Evolutionary conservation across 495 filamentous ascomycete genomes (phyloP).

Genomic region (Aspergillus steynii): DNA sequence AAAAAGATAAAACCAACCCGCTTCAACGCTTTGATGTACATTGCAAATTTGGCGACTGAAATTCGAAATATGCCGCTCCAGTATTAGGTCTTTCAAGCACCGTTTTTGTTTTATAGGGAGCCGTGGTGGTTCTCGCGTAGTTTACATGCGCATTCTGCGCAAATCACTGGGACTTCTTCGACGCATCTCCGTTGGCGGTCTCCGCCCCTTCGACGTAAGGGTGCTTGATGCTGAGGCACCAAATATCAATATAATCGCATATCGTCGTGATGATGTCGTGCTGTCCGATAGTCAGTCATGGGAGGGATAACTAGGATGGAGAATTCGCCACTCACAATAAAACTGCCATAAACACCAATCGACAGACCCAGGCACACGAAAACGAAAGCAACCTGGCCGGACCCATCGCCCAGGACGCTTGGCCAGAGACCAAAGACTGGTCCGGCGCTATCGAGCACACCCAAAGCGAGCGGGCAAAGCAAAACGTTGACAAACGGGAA

Average conservation of each 20-base stretch:
- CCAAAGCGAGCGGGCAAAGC: conserved; percentile 66
- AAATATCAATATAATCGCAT: conserved; percentile 97
- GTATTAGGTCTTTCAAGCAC: neutral
- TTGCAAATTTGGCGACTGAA: neutral
- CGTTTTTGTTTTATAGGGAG: no score
- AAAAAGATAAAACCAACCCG: conserved; percentile 3
- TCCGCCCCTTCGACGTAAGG: conserved; percentile 38
- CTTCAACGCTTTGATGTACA: conserved; percentile 10
- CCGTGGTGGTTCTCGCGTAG: conserved; percentile 10
- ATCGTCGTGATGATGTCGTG: conserved; percentile 93
- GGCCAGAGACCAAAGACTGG: conserved; percentile 76
- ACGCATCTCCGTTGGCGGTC: conserved; percentile 23
- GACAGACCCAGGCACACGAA: conserved; percentile 79
- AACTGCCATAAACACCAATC: conserved; percentile 89
- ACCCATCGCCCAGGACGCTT: conserved; percentile 67
- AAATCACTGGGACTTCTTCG: conserved; percentile 35
- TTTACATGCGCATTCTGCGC: conserved; percentile 14
- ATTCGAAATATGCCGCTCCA: neutral
- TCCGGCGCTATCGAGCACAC: conserved; percentile 75
- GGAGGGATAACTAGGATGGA: neutral
- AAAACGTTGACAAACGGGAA: conserved; percentile 88
- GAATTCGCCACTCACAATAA: conserved; percentile 61
- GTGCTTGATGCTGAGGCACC: conserved; percentile 94
- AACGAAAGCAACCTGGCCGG: conserved; percentile 82
- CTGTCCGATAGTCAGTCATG: conserved; percentile 27